Evolutionary conservation across 2,329 filamentous ascomycete species (phyloP).

Genomic region (Calonectria hawksworthii): DNA sequence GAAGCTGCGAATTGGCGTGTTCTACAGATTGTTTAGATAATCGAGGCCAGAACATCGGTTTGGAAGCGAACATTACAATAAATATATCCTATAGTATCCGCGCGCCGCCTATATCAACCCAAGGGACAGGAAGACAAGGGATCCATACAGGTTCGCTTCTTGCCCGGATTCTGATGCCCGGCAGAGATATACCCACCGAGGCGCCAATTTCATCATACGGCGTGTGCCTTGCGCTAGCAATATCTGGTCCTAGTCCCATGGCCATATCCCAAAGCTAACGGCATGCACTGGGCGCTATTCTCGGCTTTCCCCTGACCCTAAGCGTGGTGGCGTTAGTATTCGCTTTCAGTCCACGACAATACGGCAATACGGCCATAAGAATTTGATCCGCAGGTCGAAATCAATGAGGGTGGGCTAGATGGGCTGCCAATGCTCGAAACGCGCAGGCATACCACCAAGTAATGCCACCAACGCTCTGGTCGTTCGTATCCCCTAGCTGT

Average conservation of each 20-base stretch:
- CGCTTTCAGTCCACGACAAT: neutral
- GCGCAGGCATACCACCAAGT: neutral
- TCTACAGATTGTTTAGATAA: neutral
- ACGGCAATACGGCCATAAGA: neutral
- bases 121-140: neutral
- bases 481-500: neutral
- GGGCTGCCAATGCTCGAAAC: neutral
- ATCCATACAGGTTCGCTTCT: neutral
- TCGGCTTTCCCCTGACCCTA: neutral
- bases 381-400: neutral
- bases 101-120: neutral
- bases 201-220: neutral
- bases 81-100: neutral
- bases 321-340: neutral
- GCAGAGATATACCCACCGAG: neutral
- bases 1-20: neutral
- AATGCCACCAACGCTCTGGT: neutral
- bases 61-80: neutral
- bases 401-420: neutral
- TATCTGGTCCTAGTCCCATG: neutral
- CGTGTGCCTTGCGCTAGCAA: neutral
- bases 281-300: neutral
- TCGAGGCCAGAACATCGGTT: neutral
- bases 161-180: neutral
- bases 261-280: neutral